Evolutionary conservation across 169 alveolate species (phyloP).

Genomic region (Miamiensis avidus): DNA sequence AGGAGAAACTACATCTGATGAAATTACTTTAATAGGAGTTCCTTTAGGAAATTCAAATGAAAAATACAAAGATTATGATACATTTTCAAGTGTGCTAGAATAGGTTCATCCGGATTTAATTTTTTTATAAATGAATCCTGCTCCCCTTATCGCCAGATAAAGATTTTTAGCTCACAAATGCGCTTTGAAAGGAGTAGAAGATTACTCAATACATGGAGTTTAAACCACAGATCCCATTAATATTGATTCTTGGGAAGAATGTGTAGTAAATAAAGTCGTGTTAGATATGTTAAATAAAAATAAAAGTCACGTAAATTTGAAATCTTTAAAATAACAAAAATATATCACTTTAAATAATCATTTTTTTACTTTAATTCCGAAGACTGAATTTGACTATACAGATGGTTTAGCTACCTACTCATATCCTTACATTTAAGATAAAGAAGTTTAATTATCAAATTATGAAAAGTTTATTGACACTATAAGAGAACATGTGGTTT

Average conservation of each 20-base stretch:
- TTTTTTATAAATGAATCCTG: constrained; percentile 62
- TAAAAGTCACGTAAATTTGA: constrained; percentile 38
- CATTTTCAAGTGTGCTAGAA: constrained; percentile 10
- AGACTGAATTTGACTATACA: constrained; percentile 61
- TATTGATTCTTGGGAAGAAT: constrained; percentile 82
- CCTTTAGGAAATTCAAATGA: constrained; percentile 29
- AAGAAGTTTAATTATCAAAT: constrained; percentile 48
- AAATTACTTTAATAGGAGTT: constrained; percentile 30
- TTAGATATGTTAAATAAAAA: constrained; percentile 72
- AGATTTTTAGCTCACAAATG: constrained; percentile 75
- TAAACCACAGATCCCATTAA: constrained; percentile 57
- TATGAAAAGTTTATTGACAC: constrained; percentile 65
- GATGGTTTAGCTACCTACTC: constrained; percentile 68
- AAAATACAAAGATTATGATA: constrained; percentile 25
- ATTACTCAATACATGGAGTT: constrained; percentile 61
- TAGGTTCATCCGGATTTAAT: constrained; percentile 59
- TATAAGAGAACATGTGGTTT: constrained; percentile 69
- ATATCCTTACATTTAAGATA: constrained; percentile 64
- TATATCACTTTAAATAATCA: too few species aligned
- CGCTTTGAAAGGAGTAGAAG: constrained; percentile 76
- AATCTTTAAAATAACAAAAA: too few species aligned
- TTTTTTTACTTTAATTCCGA: too few species aligned
- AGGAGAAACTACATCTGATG: constrained; percentile 32
- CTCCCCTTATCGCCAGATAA: constrained; percentile 47
- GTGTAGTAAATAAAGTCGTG: constrained; percentile 69